Evolutionary conservation across 139 green algal species (phyloP).

Genomic region (Coelastrella sp.): DNA sequence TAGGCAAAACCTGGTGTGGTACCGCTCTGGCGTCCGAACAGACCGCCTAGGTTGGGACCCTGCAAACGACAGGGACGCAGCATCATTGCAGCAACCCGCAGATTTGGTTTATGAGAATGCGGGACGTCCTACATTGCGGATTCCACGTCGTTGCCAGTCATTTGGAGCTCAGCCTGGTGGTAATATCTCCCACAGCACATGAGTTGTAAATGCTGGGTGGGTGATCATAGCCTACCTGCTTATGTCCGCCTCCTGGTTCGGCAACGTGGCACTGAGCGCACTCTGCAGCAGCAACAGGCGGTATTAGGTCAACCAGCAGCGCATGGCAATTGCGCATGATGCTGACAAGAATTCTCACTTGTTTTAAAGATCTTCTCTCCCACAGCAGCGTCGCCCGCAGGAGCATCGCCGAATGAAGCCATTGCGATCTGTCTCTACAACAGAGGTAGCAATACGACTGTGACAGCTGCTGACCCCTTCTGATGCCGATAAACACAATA

Average conservation of each 20-base stretch:
- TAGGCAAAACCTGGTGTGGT: constrained; percentile 93
- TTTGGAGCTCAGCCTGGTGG: background rate
- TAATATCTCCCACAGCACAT: background rate
- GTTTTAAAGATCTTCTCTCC: constrained; percentile 77
- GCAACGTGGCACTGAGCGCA: constrained; percentile 94
- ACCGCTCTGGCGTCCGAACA: constrained; percentile 94
- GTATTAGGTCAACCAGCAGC: background rate
- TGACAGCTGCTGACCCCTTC: background rate
- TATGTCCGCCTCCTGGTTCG: constrained; percentile 94
- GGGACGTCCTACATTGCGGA: background rate
- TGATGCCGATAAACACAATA: background rate
- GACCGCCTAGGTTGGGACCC: constrained; percentile 96
- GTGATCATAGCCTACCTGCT: constrained; percentile 81
- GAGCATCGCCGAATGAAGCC: constrained; percentile 31
- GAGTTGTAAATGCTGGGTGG: background rate
- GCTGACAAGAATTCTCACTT: background rate
- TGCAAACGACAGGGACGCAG: constrained; percentile 44
- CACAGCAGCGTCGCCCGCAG: constrained; percentile 69
- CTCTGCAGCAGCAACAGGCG: background rate
- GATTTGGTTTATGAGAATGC: background rate
- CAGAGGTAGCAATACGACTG: background rate
- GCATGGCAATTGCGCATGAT: background rate
- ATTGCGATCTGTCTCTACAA: constrained; percentile 18
- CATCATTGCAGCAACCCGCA: background rate
- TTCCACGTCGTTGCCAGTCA: background rate